Base-by-base conservation (phyloP, 805 yeast species). In the Saccharomyces paradoxus region DNA sequence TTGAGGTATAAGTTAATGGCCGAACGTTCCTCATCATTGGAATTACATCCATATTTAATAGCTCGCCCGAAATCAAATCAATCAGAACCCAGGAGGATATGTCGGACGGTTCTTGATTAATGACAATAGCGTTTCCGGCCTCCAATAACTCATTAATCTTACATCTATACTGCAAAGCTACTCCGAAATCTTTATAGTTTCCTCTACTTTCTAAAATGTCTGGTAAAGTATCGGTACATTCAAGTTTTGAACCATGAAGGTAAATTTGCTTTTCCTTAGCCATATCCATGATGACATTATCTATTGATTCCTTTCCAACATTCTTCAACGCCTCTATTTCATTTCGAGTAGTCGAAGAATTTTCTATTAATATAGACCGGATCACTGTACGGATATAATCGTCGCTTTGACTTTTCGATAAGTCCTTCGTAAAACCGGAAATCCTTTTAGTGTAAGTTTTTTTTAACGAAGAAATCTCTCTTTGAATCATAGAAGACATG, bases 1-100 rank as follows among this genome's bases (percentile, higher is more conserved):
- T 78, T 1, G 96, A 86, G 44, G 85, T 86, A 65, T 90, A 91
- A 12, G 88, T 84, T 37, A 77, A 74, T 51, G 80, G 75, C n/a
- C 77, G 66, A 22, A 69, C 68, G 14, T 72, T 75, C 55, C 80
- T 75, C 9, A 77, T 70, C 52, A 78, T 78, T 60, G 87, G 88
- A 24, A 87, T 75, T 48, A 85, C 74, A 3, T 76, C 75, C 3
- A 84, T 58, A 9, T 70, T 65, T 3, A 83, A 58, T 14, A 68
- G 64, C 4, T 69, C 63, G 5, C 71, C 66, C 2, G 83, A 78
- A 17, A 85, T 60, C 32, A 81, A 64, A 52, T 84, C 83, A 48
- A 89, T 64, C 14, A 89, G 64, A 1, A 82, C 70, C 14, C 86
- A 82, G 74, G 87, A 81, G 6, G 84, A 78, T 6, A 86, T 79